Evolutionary conservation across 257 asterid genomes (phyloP).

Genomic region (Penstemon eatonii): DNA sequence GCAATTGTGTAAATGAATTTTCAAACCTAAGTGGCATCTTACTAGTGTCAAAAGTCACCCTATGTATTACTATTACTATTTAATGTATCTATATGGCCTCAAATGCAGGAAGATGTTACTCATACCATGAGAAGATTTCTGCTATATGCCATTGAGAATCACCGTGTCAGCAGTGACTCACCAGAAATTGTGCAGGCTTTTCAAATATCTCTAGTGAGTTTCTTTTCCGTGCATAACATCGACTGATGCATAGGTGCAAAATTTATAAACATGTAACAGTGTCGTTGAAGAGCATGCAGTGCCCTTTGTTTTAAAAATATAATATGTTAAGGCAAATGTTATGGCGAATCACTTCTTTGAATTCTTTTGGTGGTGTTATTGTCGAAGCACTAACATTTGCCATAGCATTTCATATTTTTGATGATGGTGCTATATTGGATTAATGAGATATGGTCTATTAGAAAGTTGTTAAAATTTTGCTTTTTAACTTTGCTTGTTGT

Average conservation of each 20-base stretch:
- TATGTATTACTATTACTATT: conserved; percentile 10
- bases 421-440: not conserved
- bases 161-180: conserved; percentile 55
- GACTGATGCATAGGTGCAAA: not conserved
- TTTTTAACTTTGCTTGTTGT: too few species aligned
- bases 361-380: too few species aligned
- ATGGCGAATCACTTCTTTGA: too few species aligned
- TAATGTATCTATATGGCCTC: conserved; percentile 27
- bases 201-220: conserved; percentile 79
- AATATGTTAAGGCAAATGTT: too few species aligned
- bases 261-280: not conserved
- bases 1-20: conserved; percentile 19
- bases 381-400: too few species aligned
- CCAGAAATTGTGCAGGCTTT: conserved; percentile 65
- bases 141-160: conserved; percentile 71
- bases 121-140: conserved; percentile 42
- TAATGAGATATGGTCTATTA: not conserved
- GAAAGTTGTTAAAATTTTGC: too few species aligned
- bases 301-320: not conserved
- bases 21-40: conserved; percentile 7
- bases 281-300: not conserved
- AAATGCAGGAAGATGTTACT: conserved; percentile 68
- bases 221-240: conserved; percentile 16
- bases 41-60: conserved; percentile 12
- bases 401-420: too few species aligned